Evolutionary conservation across 1,139 yeast species (phyloP).

Genomic region (Diutina neorugosa): DNA sequence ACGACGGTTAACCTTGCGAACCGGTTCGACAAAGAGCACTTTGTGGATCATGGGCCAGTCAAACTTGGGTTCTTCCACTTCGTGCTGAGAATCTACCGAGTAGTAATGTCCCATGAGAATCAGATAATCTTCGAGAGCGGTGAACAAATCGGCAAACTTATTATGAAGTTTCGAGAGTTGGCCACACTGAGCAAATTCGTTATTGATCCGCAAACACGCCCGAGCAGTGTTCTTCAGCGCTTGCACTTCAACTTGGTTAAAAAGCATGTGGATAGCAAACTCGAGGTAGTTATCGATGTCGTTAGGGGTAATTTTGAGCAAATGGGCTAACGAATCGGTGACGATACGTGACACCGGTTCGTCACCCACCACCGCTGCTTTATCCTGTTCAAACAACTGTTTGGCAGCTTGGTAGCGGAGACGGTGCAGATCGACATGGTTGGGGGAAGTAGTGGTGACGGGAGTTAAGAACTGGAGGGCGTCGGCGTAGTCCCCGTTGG

Average conservation of each 20-base stretch:
- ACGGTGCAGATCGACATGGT: neutral
- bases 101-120: slow-evolving; percentile 25
- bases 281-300: slow-evolving; percentile 19
- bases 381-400: neutral
- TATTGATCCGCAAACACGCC: slow-evolving; percentile 57
- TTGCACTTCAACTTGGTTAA: slow-evolving; percentile 38
- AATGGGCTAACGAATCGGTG: slow-evolving; percentile 15
- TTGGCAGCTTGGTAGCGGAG: neutral
- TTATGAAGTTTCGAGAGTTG: slow-evolving; percentile 32
- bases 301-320: slow-evolving; percentile 21
- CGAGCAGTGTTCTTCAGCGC: slow-evolving; percentile 38
- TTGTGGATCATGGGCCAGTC: slow-evolving; percentile 16
- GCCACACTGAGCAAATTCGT: slow-evolving; percentile 49
- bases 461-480: neutral
- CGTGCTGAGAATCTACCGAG: slow-evolving; percentile 10
- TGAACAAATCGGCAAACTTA: slow-evolving; percentile 20
- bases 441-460: neutral
- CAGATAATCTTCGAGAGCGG: slow-evolving; percentile 33
- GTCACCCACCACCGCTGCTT: neutral
- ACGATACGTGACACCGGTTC: slow-evolving; percentile 6
- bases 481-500: neutral
- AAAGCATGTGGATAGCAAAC: slow-evolving; percentile 33
- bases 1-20: slow-evolving; percentile 17
- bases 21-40: slow-evolving; percentile 16
- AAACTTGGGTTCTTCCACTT: slow-evolving; percentile 11